Percentiles rank a stretch among this genome's conserved stretches.
These are phyloP conservation scores for Aspergillus fischeri DNA, from an alignment of 2,329 filamentous ascomycete species.

Conservation along the genomic window DNA sequence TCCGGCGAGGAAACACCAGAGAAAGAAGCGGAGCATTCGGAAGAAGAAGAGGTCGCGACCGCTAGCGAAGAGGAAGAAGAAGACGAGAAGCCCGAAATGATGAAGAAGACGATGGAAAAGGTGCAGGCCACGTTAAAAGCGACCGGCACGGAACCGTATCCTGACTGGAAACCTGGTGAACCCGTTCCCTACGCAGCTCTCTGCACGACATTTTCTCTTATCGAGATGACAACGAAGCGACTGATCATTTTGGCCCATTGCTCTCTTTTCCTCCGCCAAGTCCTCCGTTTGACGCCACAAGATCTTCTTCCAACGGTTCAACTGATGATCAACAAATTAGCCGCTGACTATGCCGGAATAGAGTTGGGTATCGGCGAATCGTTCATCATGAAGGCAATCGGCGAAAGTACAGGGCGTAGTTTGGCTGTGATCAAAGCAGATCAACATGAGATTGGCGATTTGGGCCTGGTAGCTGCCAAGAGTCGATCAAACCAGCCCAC, in stretches of 20 bases:
- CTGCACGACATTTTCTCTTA: constrained; percentile 88
- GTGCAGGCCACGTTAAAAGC: constrained; percentile 71
- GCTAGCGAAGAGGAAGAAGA: constrained; percentile 51
- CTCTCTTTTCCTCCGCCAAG: constrained; percentile 85
- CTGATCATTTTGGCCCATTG: constrained; percentile 85
- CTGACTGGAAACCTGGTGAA: constrained; percentile 85
- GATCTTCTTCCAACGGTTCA: constrained; percentile 85
- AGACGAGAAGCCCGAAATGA: constrained; percentile 65
- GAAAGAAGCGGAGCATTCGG: constrained; percentile 14
- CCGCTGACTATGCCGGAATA: constrained; percentile 92
- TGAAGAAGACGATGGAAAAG: constrained; percentile 72
- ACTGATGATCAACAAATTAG: constrained; percentile 97
- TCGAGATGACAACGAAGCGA: constrained; percentile 92
- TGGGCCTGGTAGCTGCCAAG: constrained; percentile 92
- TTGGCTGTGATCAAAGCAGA: constrained; percentile 88
- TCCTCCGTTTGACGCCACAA: constrained; percentile 82
- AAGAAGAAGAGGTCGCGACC: constrained; percentile 34
- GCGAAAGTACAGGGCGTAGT: constrained; percentile 86
- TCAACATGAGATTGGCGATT: constrained; percentile 92
- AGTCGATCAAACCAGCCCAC: constrained; percentile 92
- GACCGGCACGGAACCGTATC: constrained; percentile 74
- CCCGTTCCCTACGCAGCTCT: constrained; percentile 93
- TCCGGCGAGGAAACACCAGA: constrained; percentile 45
- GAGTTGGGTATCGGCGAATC: constrained; percentile 98
- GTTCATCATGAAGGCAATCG: constrained; percentile 97